Evolutionary conservation across 140 eudicot species (phyloP), one percentile per base, ranked within the genome.

Genomic region (Cichorium intybus): DNA sequence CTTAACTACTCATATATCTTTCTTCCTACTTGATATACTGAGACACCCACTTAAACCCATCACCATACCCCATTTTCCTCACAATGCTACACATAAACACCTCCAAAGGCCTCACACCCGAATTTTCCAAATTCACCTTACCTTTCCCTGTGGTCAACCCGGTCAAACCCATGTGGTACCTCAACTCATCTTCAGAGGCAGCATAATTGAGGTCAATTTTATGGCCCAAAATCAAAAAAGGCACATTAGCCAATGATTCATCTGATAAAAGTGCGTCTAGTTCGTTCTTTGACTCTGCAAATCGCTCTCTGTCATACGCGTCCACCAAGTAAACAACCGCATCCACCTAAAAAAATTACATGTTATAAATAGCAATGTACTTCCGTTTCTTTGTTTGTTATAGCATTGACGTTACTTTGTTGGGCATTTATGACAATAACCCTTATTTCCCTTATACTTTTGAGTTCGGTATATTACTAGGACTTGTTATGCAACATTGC

Each of bases 41-140:
- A 51, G 97, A 90, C 16, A 90, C 78, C 97, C 97, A 90, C 80
- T 82, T 84, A 81, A 90, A 90, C 20, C 97, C 97, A 10, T 90
- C 97, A 24, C 97, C 97, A 54, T 90, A 90, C 18, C 97, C 97
- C 97, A 90, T 90, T 65, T 90, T 90, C 56, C 90, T 77, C 7
- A 87, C 97, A 56, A 90, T 87, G 77, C 95, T 84, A 81, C 97
- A 90, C 97, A 90, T 90, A 88, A 84, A 90, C 3, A 90, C 97
- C 88, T 90, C 97, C 11, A 90, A 73, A 1, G 97, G 96, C 14
- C 96, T 93, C 10, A 90, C 95, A 37, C 83, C 85, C 0, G 96
- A 70, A 16, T 82, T 95, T 7, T 83, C 85, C 57, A 90, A 48
- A 69, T 80, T 90, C 3, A 90, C 97, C 79, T 74, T 87, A 6